Evolutionary conservation across 2,329 filamentous ascomycete genomes (phyloP).

Genomic region (Leptographium procerum): DNA sequence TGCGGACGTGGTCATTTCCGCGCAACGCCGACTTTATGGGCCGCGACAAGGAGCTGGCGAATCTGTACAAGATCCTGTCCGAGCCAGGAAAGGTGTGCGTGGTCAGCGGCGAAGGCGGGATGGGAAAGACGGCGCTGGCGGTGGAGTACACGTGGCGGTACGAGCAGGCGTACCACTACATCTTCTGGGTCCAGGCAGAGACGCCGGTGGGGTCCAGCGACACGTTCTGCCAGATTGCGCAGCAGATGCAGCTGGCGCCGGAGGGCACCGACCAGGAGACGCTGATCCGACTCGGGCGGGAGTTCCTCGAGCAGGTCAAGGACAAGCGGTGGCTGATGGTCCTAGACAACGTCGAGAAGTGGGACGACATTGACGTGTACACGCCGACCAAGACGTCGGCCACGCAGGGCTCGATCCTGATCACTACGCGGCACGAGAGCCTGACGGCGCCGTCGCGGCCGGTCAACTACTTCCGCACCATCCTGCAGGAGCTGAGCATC

Average conservation of each 20-base stretch:
- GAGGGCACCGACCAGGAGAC: constrained; percentile 11
- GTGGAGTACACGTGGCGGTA: constrained; percentile 15
- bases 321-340: constrained; percentile 13
- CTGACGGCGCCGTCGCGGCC: constrained; percentile 11
- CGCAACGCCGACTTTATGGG: constrained; percentile 10
- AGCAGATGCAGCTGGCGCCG: constrained; percentile 9
- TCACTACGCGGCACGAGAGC: constrained; percentile 9
- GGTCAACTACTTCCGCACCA: constrained; percentile 10
- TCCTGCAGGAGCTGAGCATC: constrained; percentile 5
- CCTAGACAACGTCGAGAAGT: constrained; percentile 11
- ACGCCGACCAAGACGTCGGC: constrained; percentile 10
- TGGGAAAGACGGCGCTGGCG: constrained; percentile 16
- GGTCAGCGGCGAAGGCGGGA: constrained; percentile 12
- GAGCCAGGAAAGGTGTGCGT: constrained; percentile 11
- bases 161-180: constrained; percentile 14
- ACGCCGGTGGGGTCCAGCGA: constrained; percentile 10
- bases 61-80: constrained; percentile 11
- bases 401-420: constrained; percentile 10
- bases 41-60: constrained; percentile 10
- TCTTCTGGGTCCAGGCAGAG: constrained; percentile 18
- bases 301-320: constrained; percentile 8
- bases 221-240: constrained; percentile 11
- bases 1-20: constrained; percentile 8
- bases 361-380: constrained; percentile 11
- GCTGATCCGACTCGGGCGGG: constrained; percentile 7